These are phyloP conservation scores for Exserohilum turcica DNA, from an alignment of 2,329 filamentous ascomycete genomes.

Conservation along the genomic window DNA sequence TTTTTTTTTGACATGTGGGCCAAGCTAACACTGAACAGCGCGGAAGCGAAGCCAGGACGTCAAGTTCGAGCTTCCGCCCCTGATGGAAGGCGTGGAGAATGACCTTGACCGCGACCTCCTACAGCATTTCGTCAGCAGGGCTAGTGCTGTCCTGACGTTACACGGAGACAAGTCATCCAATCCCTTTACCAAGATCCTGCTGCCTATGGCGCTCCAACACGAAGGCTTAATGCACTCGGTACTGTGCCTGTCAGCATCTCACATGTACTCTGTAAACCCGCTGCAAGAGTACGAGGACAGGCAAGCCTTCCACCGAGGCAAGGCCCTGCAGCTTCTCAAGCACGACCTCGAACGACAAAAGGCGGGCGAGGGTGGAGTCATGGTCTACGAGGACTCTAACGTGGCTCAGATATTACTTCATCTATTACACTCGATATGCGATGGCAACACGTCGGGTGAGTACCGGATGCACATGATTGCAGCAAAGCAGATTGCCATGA, in stretches of 20 bases:
- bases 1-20: not conserved
- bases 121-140: constrained; percentile 78
- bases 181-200: constrained; percentile 81
- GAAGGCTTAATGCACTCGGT: constrained; percentile 89
- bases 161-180: constrained; percentile 76
- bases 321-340: constrained; percentile 57
- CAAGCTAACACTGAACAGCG: constrained; percentile 35
- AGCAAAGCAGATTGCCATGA: constrained; percentile 71
- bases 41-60: constrained; percentile 42
- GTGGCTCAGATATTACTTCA: constrained; percentile 65
- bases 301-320: constrained; percentile 49
- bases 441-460: constrained; percentile 67
- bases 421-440: constrained; percentile 65
- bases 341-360: constrained; percentile 48
- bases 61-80: constrained; percentile 58
- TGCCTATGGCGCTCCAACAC: constrained; percentile 80
- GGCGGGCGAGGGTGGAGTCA: constrained; percentile 44
- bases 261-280: constrained; percentile 62
- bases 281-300: constrained; percentile 59
- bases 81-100: constrained; percentile 83
- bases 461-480: constrained; percentile 80
- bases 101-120: constrained; percentile 79
- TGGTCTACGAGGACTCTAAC: constrained; percentile 60
- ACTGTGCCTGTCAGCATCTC: constrained; percentile 79
- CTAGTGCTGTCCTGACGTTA: constrained; percentile 81